Conservation (phyloP, 2,329 filamentous ascomycete species). For the Aspergillus texensis region DNA sequence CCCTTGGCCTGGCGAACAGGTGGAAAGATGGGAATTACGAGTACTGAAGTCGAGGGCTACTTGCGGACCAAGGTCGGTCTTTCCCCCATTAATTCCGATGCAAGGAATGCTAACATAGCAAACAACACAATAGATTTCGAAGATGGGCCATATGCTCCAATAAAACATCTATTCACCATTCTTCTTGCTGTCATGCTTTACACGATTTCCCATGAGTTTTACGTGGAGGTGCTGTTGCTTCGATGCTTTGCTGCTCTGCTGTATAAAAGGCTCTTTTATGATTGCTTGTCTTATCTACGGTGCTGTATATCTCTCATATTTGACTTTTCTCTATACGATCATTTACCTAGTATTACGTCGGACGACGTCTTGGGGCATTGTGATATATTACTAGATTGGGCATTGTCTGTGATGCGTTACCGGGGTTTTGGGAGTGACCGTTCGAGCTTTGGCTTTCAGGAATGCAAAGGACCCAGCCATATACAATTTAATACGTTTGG, state of each 20-base stretch:
- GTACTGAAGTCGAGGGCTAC: conserved; percentile 90
- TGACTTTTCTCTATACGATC: conserved; percentile 5
- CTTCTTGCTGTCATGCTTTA: conserved; percentile 2
- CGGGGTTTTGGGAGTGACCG: not conserved
- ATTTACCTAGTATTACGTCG: conserved; percentile 1
- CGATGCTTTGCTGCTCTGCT: not conserved
- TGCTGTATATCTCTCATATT: conserved; percentile 6
- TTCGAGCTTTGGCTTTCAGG: not conserved
- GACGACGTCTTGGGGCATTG: not conserved
- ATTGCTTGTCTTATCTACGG: conserved; percentile 4
- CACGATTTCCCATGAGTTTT: not conserved
- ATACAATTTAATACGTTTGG: conserved; percentile 1
- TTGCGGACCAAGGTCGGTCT: conserved; percentile 82
- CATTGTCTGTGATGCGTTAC: conserved; percentile 1
- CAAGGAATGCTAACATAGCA: conserved; percentile 10
- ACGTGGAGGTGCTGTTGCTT: not conserved
- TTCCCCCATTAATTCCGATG: conserved; percentile 2
- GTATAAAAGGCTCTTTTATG: not conserved
- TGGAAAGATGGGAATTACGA: conserved; percentile 75
- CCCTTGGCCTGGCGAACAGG: conserved; percentile 87
- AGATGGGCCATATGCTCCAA: conserved; percentile 78
- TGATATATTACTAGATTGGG: conserved; percentile 1
- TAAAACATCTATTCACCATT: conserved; percentile 25
- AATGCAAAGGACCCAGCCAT: not conserved
- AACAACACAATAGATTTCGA: conserved; percentile 66